Evolutionary conservation across 2,329 filamentous ascomycete genomes (phyloP), one percentile per base, ranked within the genome.

Genomic region (Huntiella savannae): DNA sequence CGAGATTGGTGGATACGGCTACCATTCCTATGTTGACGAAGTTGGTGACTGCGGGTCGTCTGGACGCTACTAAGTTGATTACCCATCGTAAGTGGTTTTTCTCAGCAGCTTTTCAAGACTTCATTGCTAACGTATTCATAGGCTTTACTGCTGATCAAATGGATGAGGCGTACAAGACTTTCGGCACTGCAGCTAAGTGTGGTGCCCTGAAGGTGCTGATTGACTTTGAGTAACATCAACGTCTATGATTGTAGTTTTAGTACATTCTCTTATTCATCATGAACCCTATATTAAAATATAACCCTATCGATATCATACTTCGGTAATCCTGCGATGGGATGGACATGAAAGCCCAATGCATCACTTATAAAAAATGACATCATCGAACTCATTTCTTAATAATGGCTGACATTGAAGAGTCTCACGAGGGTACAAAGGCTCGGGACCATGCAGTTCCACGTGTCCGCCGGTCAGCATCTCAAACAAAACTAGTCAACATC

Each of bases 1-100:
- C 65, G 1, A 55, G 62, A 10, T 56, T 70, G 1, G 66, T 71
- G 3, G 65, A 71, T 52, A 63, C 65, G 0, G 59, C 60, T 2
- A 65, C 67, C 0, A 67, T 64, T 7, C 65, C 67, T 0, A 68
- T 68, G 62, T 55, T 71, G 11, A 51, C 70, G n/a, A 65, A 64
- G 51, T 55, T 69, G 8, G 62, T 65, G 10, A 53, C 59, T 19
- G 56, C 66, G 0, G 60, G 62, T 7, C 64, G 60, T 40, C 50
- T 70, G 8, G 56, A 66, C 22, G 62, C 64, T 4, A 55, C 57
- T 0, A 56, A 61, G 47, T 55, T 70, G 12, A 64, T 69, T 36
- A 70, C 66, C 1, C 66, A 71, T 51, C 55, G 61, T 65, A 54
- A 52, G 62, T 51, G 7, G n/a, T 35, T 4, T 13, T 11, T 43